phyloP scores from a whole-genome alignment of 164 flowering plant genomes.

The Nymphaea thermarum region DNA sequence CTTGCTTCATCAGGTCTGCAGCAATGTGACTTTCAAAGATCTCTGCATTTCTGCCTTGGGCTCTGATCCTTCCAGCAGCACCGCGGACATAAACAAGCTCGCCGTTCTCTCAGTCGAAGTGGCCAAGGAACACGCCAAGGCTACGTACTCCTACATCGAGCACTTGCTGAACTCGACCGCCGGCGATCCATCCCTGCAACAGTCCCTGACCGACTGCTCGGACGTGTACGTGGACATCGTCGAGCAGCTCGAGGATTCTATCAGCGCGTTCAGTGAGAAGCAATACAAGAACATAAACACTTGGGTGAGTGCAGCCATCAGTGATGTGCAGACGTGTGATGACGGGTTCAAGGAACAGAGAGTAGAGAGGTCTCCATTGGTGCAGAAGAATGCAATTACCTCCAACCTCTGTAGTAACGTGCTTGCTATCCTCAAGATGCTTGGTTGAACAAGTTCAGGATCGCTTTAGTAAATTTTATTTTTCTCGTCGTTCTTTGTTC shows the following conservation, averaged over 20 bases:
- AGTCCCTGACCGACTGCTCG: slow-evolving; percentile 13
- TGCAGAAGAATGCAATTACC: slow-evolving; percentile 1
- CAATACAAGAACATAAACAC: slow-evolving; percentile 7
- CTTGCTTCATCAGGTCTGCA: slow-evolving; percentile 8
- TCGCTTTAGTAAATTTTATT: too few relatives aligned
- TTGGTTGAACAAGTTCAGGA: background rate
- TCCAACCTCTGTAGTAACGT: slow-evolving; percentile 12
- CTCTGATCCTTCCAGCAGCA: slow-evolving; percentile 9
- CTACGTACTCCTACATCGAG: background rate
- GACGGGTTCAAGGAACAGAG: slow-evolving; percentile 8
- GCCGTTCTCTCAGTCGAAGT: slow-evolving; percentile 9
- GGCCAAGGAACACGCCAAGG: slow-evolving; percentile 5
- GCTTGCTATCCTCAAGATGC: slow-evolving; percentile 11
- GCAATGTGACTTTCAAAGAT: slow-evolving; percentile 1
- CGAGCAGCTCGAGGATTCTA: slow-evolving; percentile 12
- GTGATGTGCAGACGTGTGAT: slow-evolving; percentile 14
- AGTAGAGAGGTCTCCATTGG: background rate
- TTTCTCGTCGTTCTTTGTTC: too few relatives aligned
- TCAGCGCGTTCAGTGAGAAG: slow-evolving; percentile 10
- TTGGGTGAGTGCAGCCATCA: slow-evolving; percentile 15
- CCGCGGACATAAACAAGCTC: slow-evolving; percentile 10
- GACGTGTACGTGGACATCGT: slow-evolving; percentile 14
- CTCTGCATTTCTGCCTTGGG: slow-evolving; percentile 11
- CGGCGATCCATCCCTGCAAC: background rate
- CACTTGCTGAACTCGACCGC: too few relatives aligned